phyloP scores from a whole-genome alignment of 345 rosid genomes.

The Citrus mangshanensis region DNA sequence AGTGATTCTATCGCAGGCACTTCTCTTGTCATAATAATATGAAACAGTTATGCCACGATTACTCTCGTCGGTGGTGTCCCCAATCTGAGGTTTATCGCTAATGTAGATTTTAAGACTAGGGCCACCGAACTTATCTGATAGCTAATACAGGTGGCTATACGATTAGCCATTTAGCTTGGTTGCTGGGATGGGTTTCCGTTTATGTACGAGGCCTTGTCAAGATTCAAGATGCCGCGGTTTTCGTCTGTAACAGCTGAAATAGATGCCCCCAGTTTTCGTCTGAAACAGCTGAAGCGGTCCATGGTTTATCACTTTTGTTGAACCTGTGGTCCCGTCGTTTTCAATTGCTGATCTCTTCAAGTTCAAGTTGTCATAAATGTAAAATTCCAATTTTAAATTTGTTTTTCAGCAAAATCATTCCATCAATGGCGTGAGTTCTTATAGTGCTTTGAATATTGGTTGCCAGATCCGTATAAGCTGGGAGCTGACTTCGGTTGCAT shows the following conservation, averaged over 20 bases:
- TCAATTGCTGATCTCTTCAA: neutral
- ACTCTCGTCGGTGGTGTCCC: neutral
- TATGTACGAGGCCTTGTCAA: too few relatives aligned
- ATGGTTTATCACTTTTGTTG: neutral
- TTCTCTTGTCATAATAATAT: neutral
- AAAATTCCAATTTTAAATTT: neutral
- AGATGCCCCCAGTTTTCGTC: slow-evolving; percentile 6
- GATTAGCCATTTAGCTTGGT: too few relatives aligned
- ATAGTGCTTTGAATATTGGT: too few relatives aligned
- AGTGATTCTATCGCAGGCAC: neutral
- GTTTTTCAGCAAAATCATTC: too few relatives aligned
- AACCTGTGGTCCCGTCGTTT: neutral
- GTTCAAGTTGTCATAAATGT: neutral
- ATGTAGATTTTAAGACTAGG: neutral
- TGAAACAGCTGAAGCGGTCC: neutral
- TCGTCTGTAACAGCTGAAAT: neutral
- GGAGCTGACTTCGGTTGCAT: too few relatives aligned
- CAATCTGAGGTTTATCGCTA: neutral
- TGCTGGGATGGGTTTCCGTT: too few relatives aligned
- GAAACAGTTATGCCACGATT: neutral
- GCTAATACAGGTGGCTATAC: too few relatives aligned
- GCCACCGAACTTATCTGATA: neutral
- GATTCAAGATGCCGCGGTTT: slow-evolving; percentile 5
- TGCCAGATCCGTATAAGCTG: too few relatives aligned
- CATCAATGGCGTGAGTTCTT: too few relatives aligned